phyloP scores from a whole-genome alignment of 495 filamentous ascomycete genomes.

The Hypoxylon crocopeplum region DNA sequence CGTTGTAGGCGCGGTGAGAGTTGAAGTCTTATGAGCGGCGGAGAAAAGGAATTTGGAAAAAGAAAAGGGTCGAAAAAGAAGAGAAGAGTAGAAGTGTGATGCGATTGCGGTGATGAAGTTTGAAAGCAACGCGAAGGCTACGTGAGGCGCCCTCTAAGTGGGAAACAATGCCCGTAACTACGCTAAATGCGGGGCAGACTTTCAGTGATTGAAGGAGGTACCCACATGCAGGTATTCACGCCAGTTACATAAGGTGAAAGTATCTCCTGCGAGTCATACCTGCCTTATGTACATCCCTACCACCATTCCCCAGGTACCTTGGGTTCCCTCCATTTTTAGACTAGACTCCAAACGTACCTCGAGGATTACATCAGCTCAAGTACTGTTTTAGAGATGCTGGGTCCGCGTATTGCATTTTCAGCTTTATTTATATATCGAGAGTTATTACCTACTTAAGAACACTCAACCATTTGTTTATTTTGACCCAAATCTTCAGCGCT shows the following conservation, averaged over 20 bases:
- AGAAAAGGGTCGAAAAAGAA: constrained; percentile 5
- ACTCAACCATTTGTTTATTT: too few species aligned
- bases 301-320: too few species aligned
- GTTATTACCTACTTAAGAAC: too few species aligned
- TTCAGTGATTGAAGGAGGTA: constrained; percentile 18
- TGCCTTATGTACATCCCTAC: constrained; percentile 2
- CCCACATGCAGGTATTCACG: background rate
- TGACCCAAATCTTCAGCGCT: too few species aligned
- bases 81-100: constrained; percentile 25
- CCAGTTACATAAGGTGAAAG: constrained; percentile 2
- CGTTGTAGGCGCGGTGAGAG: background rate
- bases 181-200: constrained; percentile 40
- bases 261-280: constrained; percentile 13
- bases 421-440: too few species aligned
- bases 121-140: constrained; percentile 32
- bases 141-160: constrained; percentile 23
- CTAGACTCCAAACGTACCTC: too few species aligned
- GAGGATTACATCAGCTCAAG: too few species aligned
- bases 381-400: too few species aligned
- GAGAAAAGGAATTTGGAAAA: constrained; percentile 4
- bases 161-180: constrained; percentile 26
- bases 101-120: constrained; percentile 45
- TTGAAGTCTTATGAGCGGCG: background rate
- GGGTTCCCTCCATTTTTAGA: too few species aligned
- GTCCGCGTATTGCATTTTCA: too few species aligned